Evolutionary conservation across 2,329 filamentous ascomycete genomes (phyloP).

Genomic region (Helotiales sp.): DNA sequence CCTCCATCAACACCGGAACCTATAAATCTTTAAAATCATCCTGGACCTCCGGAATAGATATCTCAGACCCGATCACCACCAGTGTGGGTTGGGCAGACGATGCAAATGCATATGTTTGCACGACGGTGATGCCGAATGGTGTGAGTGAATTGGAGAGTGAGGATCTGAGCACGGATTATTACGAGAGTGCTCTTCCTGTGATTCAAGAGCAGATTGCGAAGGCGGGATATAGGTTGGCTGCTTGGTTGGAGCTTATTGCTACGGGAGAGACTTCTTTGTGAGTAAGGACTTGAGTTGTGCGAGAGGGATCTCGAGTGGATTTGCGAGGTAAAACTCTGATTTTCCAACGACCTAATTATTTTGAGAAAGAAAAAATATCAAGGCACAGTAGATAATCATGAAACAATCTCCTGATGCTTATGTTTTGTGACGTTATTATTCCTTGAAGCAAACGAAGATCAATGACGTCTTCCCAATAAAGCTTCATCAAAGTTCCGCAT

Average conservation of each 20-base stretch:
- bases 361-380: too few species aligned
- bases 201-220: conserved; percentile 66
- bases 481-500: too few species aligned
- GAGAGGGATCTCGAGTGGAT: not conserved
- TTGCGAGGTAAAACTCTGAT: not conserved
- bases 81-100: conserved; percentile 65
- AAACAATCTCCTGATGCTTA: too few species aligned
- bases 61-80: conserved; percentile 21
- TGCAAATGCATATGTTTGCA: conserved; percentile 61
- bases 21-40: conserved; percentile 38
- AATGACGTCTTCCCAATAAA: not conserved
- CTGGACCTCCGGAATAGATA: conserved; percentile 23
- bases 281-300: not conserved
- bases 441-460: too few species aligned
- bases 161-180: conserved; percentile 64
- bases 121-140: conserved; percentile 61
- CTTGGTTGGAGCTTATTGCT: conserved; percentile 66
- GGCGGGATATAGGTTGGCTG: conserved; percentile 66
- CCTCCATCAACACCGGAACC: conserved; percentile 56
- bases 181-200: conserved; percentile 58
- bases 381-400: too few species aligned
- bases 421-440: too few species aligned
- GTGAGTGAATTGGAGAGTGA: conserved; percentile 52
- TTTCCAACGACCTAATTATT: too few species aligned
- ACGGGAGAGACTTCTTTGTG: conserved; percentile 12